A percentile compares a stretch with the other conserved stretches of the same genome.
Evolutionary conservation across 2,329 filamentous ascomycete species (phyloP).

Genomic region (Paecilomyces niveus): DNA sequence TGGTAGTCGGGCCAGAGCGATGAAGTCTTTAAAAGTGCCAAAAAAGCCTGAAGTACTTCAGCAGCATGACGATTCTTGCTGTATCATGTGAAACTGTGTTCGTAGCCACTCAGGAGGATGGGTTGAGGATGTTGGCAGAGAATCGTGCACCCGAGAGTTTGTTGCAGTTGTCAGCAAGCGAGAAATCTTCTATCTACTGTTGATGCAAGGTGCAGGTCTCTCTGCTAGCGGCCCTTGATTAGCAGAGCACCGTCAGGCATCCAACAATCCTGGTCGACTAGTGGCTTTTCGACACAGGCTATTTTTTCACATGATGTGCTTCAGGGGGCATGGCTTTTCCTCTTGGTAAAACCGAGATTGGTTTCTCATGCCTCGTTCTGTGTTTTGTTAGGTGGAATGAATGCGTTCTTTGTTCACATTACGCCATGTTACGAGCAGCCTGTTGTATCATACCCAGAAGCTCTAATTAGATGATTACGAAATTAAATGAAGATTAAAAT

Average conservation of each 20-base stretch:
- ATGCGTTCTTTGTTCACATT: background rate
- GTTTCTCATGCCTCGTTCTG: conserved; percentile 32
- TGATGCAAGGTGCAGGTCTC: background rate
- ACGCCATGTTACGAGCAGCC: background rate
- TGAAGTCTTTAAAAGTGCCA: conserved; percentile 38
- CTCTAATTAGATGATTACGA: background rate
- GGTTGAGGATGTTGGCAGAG: background rate
- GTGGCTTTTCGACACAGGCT: background rate
- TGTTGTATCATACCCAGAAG: background rate
- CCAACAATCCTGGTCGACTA: background rate
- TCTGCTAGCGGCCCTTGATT: background rate
- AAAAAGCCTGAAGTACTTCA: conserved; percentile 38
- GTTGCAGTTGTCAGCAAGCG: background rate
- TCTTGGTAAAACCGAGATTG: conserved; percentile 31
- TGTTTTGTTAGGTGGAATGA: background rate
- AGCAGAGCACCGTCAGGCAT: conserved; percentile 3
- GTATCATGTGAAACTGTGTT: conserved; percentile 22
- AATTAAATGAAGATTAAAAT: background rate
- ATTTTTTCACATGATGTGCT: conserved; percentile 17
- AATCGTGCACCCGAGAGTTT: no score
- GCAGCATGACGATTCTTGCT: conserved; percentile 21
- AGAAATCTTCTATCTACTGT: background rate
- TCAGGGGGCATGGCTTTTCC: conserved; percentile 41
- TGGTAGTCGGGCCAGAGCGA: conserved; percentile 18
- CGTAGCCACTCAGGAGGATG: background rate